phyloP scores from a whole-genome alignment of 2,329 filamentous ascomycete species.

The Xylogone sp. region DNA sequence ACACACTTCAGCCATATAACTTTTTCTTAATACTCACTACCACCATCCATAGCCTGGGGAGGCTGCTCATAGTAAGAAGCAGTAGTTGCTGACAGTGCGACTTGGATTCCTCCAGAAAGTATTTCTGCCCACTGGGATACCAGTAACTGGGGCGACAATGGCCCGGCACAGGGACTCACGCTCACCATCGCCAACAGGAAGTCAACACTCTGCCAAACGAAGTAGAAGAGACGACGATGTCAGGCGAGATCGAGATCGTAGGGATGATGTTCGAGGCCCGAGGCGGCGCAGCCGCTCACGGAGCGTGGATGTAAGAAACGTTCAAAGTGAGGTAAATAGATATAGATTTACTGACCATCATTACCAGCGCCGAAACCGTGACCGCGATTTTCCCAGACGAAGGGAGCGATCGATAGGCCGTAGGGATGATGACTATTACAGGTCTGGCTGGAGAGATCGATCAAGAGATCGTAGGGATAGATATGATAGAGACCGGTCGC shows the following conservation, averaged over 20 bases:
- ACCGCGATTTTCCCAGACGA: constrained; percentile 58
- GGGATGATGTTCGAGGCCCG: constrained; percentile 44
- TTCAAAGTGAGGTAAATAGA: constrained; percentile 5
- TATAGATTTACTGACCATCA: constrained; percentile 32
- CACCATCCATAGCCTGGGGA: background rate
- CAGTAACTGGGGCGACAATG: constrained; percentile 41
- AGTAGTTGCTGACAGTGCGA: background rate
- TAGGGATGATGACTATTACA: constrained; percentile 62
- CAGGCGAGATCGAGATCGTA: constrained; percentile 44
- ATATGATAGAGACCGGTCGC: constrained; percentile 55
- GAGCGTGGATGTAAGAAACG: constrained; percentile 54
- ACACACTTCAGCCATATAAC: background rate
- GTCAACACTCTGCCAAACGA: constrained; percentile 65
- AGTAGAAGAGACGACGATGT: constrained; percentile 45
- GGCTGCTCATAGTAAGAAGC: background rate
- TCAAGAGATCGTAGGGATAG: constrained; percentile 59
- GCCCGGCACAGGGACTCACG: constrained; percentile 60
- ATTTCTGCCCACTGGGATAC: constrained; percentile 33
- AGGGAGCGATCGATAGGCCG: constrained; percentile 68
- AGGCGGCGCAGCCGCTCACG: constrained; percentile 58
- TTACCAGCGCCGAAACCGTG: constrained; percentile 55
- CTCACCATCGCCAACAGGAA: constrained; percentile 94
- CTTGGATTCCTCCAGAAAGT: constrained; percentile 29
- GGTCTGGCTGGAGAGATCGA: constrained; percentile 57
- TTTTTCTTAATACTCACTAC: background rate